Evolutionary conservation across 805 yeast species (phyloP), one percentile per base, ranked within the genome.

Genomic region (Clavispora santaluciae): DNA sequence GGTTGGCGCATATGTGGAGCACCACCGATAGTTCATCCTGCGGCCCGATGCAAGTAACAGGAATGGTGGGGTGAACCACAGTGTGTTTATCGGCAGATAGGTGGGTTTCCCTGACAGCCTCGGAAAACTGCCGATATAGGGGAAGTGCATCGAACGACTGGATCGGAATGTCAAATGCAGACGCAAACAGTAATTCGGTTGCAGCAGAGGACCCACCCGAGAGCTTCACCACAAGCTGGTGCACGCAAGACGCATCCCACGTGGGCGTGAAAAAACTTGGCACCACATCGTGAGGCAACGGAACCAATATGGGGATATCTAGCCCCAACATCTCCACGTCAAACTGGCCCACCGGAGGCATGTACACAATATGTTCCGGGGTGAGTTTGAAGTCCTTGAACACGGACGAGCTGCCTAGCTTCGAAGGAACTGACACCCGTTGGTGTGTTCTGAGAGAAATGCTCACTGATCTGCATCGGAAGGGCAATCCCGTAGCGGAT

Each of bases 81-180:
- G 75, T 66, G 44, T 70, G 75, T 9, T 67, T 64, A 52, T 81
- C 85, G 13, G 66, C 60, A 1, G 83, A 72, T 12, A 59, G 63
- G 3, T 62, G 61, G 2, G 63, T 55, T 43, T 72, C 77, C 10
- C 66, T 54, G 0, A 76, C 58, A 0, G 79, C 73, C 47, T 79
- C 81, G 46, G 72, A 74, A 50, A 70, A 79, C 50, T 78, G 76
- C 20, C 78, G 59, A 43, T 70, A 73, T 4, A 78, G 61, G 1
- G 86, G 86, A 20, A 81, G 60, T 5, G 76, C 67, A 43, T 78
- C 81, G 54, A 75, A 81, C 20, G 73, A 56, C 43, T 78, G 79
- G 18, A 81, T 72, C 5, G 75, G 72, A 0, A 81, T 61, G 0
- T 82, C 80, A 49, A 76, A 76, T 22, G 54, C 37, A 25, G 61